Evolutionary conservation across 2,329 filamentous ascomycete genomes (phyloP).

Genomic region (Fusarium lyarnte): DNA sequence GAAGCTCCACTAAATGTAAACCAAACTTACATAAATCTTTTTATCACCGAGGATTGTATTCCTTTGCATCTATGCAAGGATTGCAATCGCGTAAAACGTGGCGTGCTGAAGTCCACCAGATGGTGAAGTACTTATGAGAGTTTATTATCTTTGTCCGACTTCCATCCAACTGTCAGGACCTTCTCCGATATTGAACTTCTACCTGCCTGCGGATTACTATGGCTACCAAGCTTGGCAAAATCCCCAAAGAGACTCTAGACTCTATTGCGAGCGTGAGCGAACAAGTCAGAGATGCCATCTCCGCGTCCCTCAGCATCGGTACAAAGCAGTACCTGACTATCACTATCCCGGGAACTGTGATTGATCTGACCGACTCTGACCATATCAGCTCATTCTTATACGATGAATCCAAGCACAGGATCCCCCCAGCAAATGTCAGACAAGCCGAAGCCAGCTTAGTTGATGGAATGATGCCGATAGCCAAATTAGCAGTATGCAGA

Average conservation of each 20-base stretch:
- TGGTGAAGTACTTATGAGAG: too few species aligned
- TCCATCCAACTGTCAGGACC: background rate
- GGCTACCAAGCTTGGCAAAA: rapidly evolving
- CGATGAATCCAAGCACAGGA: background rate
- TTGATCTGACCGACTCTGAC: background rate
- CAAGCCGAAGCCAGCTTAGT: background rate
- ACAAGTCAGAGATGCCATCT: background rate
- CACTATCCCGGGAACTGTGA: background rate
- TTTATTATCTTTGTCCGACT: rapidly evolving
- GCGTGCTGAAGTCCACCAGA: background rate
- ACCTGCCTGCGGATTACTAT: background rate
- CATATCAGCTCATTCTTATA: background rate
- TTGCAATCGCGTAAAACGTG: background rate
- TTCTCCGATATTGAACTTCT: background rate
- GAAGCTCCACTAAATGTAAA: rapidly evolving
- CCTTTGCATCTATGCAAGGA: background rate
- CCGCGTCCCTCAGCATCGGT: background rate
- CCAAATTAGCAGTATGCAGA: background rate
- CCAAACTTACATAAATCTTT: rapidly evolving
- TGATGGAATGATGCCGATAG: background rate
- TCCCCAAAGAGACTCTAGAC: background rate
- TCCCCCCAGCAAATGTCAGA: background rate
- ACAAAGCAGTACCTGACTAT: background rate
- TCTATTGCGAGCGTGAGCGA: background rate
- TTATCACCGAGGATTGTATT: rapidly evolving